Conservation (phyloP, 176 grass and related monocot genomes). For the Urochloa ruziziensis region DNA sequence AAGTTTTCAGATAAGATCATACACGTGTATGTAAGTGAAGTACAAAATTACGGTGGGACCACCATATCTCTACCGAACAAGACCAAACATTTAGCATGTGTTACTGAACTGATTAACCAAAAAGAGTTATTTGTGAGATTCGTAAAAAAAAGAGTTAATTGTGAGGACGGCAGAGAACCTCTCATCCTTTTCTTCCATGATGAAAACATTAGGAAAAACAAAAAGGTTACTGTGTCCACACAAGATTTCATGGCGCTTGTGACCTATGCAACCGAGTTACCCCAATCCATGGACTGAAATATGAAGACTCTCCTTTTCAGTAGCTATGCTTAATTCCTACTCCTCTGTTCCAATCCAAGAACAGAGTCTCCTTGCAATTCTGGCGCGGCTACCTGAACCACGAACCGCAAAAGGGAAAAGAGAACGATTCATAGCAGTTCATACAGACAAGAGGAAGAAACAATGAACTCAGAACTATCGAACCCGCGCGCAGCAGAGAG, state of each 20-base stretch:
- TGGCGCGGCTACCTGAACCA: neutral
- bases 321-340: neutral
- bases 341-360: neutral
- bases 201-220: neutral
- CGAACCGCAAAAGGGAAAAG: neutral
- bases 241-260: neutral
- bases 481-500: too few relatives aligned
- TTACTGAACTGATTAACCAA: neutral
- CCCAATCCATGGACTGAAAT: neutral
- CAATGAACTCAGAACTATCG: constrained; percentile 15
- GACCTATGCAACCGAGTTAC: neutral
- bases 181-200: constrained; percentile 13
- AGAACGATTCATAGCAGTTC: neutral
- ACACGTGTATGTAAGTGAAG: neutral
- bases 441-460: constrained; percentile 1
- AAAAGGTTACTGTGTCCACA: neutral
- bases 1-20: neutral
- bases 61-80: neutral
- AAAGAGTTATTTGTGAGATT: neutral
- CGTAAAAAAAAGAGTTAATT: neutral
- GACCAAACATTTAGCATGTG: neutral
- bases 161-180: neutral
- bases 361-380: neutral
- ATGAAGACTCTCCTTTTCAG: neutral
- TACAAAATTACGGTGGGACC: neutral